phyloP scores from a whole-genome alignment of 768 basidiomycete species.

The Pseudohyphozyma bogoriensis region DNA sequence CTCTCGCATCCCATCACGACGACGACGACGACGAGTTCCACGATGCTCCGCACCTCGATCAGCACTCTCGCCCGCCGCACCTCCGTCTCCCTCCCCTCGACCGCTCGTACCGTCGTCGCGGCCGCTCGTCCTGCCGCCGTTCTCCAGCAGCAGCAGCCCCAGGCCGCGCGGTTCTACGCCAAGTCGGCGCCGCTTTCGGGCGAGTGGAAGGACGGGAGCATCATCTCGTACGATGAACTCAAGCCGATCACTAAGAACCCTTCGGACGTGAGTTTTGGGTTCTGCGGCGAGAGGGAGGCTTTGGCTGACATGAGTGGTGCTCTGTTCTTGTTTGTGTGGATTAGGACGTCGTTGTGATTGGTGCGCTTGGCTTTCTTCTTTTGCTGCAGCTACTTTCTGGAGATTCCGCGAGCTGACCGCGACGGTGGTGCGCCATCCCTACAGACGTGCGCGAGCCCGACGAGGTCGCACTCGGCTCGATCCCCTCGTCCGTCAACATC shows the following conservation, averaged over 20 bases:
- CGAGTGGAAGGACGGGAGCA: neutral
- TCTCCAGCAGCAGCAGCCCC: neutral
- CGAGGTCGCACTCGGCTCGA: conserved; percentile 82
- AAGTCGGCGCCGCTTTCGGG: neutral
- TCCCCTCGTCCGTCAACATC: conserved; percentile 82
- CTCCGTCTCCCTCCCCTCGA: neutral
- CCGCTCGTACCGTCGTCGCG: neutral
- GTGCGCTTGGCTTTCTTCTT: neutral
- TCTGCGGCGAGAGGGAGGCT: neutral
- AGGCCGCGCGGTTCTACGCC: neutral
- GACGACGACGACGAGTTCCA: too few relatives aligned
- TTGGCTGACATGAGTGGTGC: neutral
- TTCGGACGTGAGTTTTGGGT: conserved; percentile 41
- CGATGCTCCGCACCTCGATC: neutral
- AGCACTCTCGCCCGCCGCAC: neutral
- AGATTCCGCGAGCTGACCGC: neutral
- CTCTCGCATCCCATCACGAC: too few relatives aligned
- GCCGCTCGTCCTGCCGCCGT: neutral
- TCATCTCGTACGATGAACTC: conserved; percentile 64
- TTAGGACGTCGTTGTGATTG: conserved; percentile 26
- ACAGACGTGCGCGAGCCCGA: conserved; percentile 90
- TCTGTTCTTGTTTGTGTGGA: neutral
- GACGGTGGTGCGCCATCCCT: conserved; percentile 45
- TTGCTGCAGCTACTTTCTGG: neutral
- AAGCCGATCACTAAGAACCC: conserved; percentile 71